Percentiles rank a stretch among this genome's conserved stretches.
phyloP scores from a whole-genome alignment of 2,329 filamentous ascomycete species.

The Hypoxylon sp. region DNA sequence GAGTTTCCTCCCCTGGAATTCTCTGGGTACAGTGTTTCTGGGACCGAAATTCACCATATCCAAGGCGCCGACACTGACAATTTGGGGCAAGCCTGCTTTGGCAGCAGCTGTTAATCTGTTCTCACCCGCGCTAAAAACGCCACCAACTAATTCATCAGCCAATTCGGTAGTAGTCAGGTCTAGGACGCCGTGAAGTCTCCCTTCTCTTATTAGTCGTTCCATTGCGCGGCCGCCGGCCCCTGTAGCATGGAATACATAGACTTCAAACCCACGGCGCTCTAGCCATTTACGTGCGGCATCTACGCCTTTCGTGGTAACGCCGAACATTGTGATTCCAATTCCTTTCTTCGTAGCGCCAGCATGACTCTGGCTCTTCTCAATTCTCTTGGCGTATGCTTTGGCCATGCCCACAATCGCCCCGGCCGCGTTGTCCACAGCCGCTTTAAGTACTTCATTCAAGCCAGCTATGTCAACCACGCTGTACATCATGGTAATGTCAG shows the following conservation, averaged over 20 bases:
- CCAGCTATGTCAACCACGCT: conserved; percentile 80
- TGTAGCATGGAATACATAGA: conserved; percentile 78
- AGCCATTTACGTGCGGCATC: conserved; percentile 68
- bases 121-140: conserved; percentile 72
- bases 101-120: conserved; percentile 71
- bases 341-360: conserved; percentile 58
- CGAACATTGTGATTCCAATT: conserved; percentile 80
- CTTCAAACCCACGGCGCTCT: conserved; percentile 64
- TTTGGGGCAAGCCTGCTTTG: conserved; percentile 68
- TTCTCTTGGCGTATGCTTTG: conserved; percentile 55
- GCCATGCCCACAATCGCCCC: conserved; percentile 73
- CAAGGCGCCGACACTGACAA: conserved; percentile 66
- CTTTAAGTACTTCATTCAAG: conserved; percentile 70
- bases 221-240: conserved; percentile 77
- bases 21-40: conserved; percentile 60
- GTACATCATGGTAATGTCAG: conserved; percentile 79
- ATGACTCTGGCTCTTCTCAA: conserved; percentile 10
- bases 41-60: conserved; percentile 62
- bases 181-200: conserved; percentile 73
- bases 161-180: conserved; percentile 82
- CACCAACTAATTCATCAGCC: conserved; percentile 74
- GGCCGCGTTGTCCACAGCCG: conserved; percentile 74
- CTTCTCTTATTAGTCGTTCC: conserved; percentile 73
- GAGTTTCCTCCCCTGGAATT: conserved; percentile 66
- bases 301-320: conserved; percentile 78